Evolutionary conservation across 2,329 filamentous ascomycete species (phyloP).

Genomic region (Xylaria sp.): DNA sequence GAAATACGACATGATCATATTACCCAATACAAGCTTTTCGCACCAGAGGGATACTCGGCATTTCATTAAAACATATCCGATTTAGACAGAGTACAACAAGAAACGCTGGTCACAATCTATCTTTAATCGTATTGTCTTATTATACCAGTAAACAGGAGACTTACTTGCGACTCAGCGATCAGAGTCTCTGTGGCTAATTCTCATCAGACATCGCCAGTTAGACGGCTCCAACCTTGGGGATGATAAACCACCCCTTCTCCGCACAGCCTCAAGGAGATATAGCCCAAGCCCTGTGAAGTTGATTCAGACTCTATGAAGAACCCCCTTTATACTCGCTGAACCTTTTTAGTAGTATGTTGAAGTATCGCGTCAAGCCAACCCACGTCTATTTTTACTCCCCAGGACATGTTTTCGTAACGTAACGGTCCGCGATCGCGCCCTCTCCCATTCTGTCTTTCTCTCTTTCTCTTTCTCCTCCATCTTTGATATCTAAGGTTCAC

Average conservation of each 20-base stretch:
- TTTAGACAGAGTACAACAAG: neutral
- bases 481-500: slow-evolving; percentile 50
- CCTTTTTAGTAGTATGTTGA: slow-evolving; percentile 41
- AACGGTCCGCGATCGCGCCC: neutral
- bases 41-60: neutral
- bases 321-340: slow-evolving; percentile 26
- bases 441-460: neutral
- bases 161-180: neutral
- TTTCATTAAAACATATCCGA: neutral
- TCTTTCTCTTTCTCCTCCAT: neutral
- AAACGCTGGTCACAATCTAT: neutral
- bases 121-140: neutral
- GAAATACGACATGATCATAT: neutral
- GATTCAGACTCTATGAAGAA: slow-evolving; percentile 39
- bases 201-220: slow-evolving; percentile 2
- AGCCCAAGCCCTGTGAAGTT: slow-evolving; percentile 41
- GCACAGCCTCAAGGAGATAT: neutral
- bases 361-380: slow-evolving; percentile 27
- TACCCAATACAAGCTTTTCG: neutral
- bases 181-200: neutral
- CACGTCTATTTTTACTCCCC: neutral
- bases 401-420: neutral
- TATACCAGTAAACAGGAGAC: neutral
- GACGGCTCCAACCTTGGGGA: slow-evolving; percentile 11
- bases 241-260: neutral